Percentiles rank a stretch among this genome's conserved stretches.
Conservation (phyloP, 805 yeast genomes). For the Starmerella asiatica region DNA sequence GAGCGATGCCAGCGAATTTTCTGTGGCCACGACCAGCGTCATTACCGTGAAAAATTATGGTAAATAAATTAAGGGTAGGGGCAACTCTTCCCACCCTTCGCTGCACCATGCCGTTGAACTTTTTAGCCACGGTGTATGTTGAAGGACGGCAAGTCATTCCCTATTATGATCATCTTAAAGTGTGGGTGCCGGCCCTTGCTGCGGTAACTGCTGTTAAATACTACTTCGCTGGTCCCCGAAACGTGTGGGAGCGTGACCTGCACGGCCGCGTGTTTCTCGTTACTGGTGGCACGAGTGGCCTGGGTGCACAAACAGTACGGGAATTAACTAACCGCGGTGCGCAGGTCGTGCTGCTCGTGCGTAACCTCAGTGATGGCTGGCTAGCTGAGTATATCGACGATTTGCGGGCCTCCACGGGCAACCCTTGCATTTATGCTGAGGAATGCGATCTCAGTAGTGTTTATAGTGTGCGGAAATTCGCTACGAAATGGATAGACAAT, state of each 20-base stretch:
- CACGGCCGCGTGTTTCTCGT: conserved; percentile 63
- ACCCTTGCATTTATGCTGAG: conserved; percentile 78
- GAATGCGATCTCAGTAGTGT: conserved; percentile 67
- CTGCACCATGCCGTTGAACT: conserved; percentile 78
- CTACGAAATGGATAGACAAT: conserved; percentile 87
- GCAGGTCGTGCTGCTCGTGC: conserved; percentile 60
- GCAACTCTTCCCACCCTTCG: no score
- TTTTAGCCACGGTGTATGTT: conserved; percentile 49
- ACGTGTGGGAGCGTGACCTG: conserved; percentile 84
- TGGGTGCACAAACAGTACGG: conserved; percentile 63
- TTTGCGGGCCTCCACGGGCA: conserved; percentile 53
- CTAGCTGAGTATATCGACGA: conserved; percentile 65
- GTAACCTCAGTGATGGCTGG: conserved; percentile 59
- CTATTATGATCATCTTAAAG: conserved; percentile 47
- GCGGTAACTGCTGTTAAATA: conserved; percentile 42
- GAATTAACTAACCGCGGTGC: conserved; percentile 77
- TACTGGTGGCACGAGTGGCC: conserved; percentile 84
- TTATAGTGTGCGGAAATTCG: conserved; percentile 70
- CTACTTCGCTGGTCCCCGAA: conserved; percentile 64
- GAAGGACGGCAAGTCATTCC: conserved; percentile 73
- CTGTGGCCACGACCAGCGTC: conserved; percentile 13
- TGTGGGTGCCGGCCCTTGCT: conserved; percentile 39
- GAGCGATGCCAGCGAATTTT: conserved; percentile 10
- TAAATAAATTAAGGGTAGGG: no score
- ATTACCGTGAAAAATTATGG: no score